Conservation (phyloP, 1,139 yeast genomes). For the Pichia kudriavzevii region DNA sequence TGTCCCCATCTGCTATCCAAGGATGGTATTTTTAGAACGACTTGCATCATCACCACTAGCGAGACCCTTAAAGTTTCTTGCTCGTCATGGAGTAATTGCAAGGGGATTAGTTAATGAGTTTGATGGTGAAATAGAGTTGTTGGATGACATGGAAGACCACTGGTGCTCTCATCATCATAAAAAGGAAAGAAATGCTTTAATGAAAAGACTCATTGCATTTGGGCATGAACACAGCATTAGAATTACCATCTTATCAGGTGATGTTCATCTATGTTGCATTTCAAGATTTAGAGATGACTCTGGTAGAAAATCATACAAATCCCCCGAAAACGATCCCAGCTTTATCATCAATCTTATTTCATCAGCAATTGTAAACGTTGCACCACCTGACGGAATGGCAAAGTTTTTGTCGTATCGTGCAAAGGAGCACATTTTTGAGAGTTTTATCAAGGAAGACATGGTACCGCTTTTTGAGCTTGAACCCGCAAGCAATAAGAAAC, state of each 20-base stretch:
- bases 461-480: constrained; percentile 62
- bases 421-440: constrained; percentile 58
- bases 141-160: constrained; percentile 91
- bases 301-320: constrained; percentile 32
- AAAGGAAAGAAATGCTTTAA: constrained; percentile 24
- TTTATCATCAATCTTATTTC: constrained; percentile 77
- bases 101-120: constrained; percentile 79
- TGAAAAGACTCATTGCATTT: constrained; percentile 22
- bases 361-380: constrained; percentile 85
- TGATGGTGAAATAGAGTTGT: constrained; percentile 82
- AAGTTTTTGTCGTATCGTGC: constrained; percentile 54
- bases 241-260: constrained; percentile 82
- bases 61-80: constrained; percentile 59
- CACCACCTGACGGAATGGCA: constrained; percentile 89
- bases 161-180: constrained; percentile 85
- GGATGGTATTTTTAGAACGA: constrained; percentile 83
- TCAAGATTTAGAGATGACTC: constrained; percentile 69
- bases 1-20: constrained; percentile 90
- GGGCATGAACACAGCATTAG: constrained; percentile 61
- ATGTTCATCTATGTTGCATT: constrained; percentile 81
- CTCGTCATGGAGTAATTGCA: constrained; percentile 58
- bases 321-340: constrained; percentile 65
- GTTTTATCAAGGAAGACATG: constrained; percentile 52
- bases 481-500: constrained; percentile 27
- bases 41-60: constrained; percentile 56